Evolutionary conservation across 2,329 filamentous ascomycete species (phyloP), one percentile per base, ranked within the genome.

Genomic region (Raffaelea deltoideospora): DNA sequence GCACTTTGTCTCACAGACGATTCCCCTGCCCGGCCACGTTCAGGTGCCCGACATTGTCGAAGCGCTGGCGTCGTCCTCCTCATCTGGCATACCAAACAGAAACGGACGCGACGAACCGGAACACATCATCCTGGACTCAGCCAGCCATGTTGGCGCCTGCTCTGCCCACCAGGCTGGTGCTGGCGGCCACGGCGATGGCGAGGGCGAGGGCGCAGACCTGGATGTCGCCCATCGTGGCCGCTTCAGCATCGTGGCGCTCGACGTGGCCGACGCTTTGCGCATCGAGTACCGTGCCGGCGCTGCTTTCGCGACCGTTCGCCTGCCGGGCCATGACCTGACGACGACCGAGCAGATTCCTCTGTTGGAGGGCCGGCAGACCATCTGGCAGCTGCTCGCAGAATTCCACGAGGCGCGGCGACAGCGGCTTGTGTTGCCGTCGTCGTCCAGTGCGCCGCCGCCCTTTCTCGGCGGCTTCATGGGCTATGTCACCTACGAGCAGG

Each of bases 401-500:
- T 67, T 67, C 30, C 60, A 60, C 46, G 46, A 50, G 2, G 43
- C 40, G 2, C 39, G 41, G 5, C 37, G 41, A 1, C 26, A 41
- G 13, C 21, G 14, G 2, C 5, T 7, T 2, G n/a, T 15, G 1
- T 5, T 18, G 2, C 9, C 10, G 8, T 10, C 23, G 5, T 6
- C 15, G 17, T 3, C n/a, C 23, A 3, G 7, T 11, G 11, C n/a
- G 4, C 4, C 20, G 7, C 57, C 58, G 0, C 70, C 81, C 0
- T 94, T 93, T 51, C 74, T 82, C 56, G 86, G 84, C 35, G 86
- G 86, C 0, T 76, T 93, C 41, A 73, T 93, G 58, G 86, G 86
- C 0, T 92, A 79, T 48, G 69, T 85, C 35, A 85, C 82, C 0
- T 93, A 94, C 42, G 86, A 94, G 53, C 73, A 86, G 51, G 83